Evolutionary conservation across 768 basidiomycete genomes (phyloP), one percentile per base, ranked within the genome.

Genomic region (Heimioporus sp.): DNA sequence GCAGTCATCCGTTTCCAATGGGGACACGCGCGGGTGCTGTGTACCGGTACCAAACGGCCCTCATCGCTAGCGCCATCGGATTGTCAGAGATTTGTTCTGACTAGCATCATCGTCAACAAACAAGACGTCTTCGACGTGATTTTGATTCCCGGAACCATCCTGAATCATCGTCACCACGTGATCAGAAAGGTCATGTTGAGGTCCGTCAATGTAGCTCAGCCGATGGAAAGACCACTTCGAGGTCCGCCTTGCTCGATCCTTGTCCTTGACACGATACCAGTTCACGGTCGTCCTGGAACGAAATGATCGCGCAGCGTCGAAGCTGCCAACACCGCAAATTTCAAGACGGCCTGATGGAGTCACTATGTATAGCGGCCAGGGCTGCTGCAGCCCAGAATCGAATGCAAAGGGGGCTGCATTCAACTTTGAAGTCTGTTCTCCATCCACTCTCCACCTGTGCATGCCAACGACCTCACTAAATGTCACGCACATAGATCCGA

Each of bases 291-390:
- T 43, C 21, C 2, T 34, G 59, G 59, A 57, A 41, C 32, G 36
- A 59, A 60, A 48, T 32, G 16, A 9, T 13, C 8, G 12, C 32
- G 32, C 32, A n/a, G n/a, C n/a, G n/a, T n/a, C n/a, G n/a, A n/a
- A n/a, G n/a, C n/a, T n/a, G n/a, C n/a, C n/a, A n/a, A n/a, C n/a
- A n/a, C n/a, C n/a, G n/a, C n/a, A n/a, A n/a, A n/a, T n/a, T n/a
- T n/a, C n/a, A n/a, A n/a, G n/a, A n/a, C n/a, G n/a, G n/a, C n/a
- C n/a, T n/a, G n/a, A n/a, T n/a, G n/a, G n/a, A n/a, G n/a, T n/a
- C 32, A 32, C 8, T 12, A n/a, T n/a, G n/a, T n/a, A n/a, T n/a
- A n/a, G n/a, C n/a, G n/a, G n/a, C n/a, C n/a, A n/a, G n/a, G n/a
- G n/a, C n/a, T n/a, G n/a, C n/a, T n/a, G n/a, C n/a, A n/a, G n/a